Conservation (phyloP, 2,329 filamentous ascomycete species). For the Epichloe gansuensis region DNA sequence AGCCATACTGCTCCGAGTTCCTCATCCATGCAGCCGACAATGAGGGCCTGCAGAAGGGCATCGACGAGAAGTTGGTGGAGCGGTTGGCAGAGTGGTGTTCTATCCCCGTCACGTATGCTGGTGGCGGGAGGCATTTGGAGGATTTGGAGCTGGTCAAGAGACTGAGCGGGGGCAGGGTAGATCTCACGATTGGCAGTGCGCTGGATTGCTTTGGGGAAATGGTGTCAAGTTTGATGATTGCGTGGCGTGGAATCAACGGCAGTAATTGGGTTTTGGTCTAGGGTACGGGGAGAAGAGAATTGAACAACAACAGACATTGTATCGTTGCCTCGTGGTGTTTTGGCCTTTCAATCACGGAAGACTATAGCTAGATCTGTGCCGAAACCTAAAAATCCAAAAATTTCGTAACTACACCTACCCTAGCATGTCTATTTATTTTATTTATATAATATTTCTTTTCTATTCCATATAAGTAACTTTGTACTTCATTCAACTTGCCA, state of each 20-base stretch:
- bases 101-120: conserved; percentile 92
- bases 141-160: conserved; percentile 74
- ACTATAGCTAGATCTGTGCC: no score
- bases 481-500: no score
- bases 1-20: conserved; percentile 92
- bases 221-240: conserved; percentile 84
- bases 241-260: conserved; percentile 65
- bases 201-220: conserved; percentile 89
- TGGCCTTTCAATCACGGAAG: background rate
- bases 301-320: background rate
- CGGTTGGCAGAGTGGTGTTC: conserved; percentile 73
- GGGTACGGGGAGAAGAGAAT: no score
- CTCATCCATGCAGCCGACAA: conserved; percentile 95
- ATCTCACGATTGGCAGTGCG: conserved; percentile 92
- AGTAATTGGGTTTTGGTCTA: conserved; percentile 11
- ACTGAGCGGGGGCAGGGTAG: conserved; percentile 69
- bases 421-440: no score
- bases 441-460: no score
- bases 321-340: background rate
- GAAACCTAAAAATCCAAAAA: no score
- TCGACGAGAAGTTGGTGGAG: conserved; percentile 74
- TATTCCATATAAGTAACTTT: no score
- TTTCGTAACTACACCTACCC: no score
- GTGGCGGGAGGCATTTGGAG: conserved; percentile 70
- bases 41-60: conserved; percentile 81